Evolutionary conservation across 306 rosid genomes (phyloP).

Genomic region (Sicyos edulis): DNA sequence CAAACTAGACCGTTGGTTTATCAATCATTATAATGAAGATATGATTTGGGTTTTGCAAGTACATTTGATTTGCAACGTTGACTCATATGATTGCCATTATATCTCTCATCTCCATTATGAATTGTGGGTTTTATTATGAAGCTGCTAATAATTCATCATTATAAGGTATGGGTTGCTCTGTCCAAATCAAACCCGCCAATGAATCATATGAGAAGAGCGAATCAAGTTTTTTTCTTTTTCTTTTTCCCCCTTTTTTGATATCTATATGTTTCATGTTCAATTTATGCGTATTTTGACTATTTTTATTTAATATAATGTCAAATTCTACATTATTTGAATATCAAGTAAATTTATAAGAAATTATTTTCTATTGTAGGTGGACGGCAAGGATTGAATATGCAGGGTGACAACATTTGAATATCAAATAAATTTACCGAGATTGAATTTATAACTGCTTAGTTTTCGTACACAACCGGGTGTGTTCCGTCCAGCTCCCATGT

Average conservation of each 20-base stretch:
- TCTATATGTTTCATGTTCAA: too few relatives aligned
- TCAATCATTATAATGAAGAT: conserved; percentile 28
- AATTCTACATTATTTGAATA: too few relatives aligned
- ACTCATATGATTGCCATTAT: conserved; percentile 26
- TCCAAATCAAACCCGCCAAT: conserved; percentile 23
- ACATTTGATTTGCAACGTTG: conserved; percentile 35
- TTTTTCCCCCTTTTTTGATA: too few relatives aligned
- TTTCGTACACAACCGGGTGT: too few relatives aligned
- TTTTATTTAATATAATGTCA: too few relatives aligned
- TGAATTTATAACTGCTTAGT: too few relatives aligned
- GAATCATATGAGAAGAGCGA: background rate
- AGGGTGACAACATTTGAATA: too few relatives aligned
- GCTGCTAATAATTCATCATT: conserved; percentile 21
- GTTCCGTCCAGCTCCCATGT: conserved; percentile 55
- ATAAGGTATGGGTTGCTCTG: conserved; percentile 30
- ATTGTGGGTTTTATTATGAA: background rate
- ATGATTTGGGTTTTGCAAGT: conserved; percentile 21
- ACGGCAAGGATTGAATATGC: too few relatives aligned
- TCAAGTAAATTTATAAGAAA: too few relatives aligned
- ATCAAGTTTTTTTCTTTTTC: background rate
- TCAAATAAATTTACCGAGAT: too few relatives aligned
- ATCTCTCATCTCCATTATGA: conserved; percentile 14
- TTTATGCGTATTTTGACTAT: too few relatives aligned
- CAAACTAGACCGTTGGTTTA: conserved; percentile 9
- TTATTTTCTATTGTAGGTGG: too few relatives aligned